Evolutionary conservation across 306 rosid genomes (phyloP).

Genomic region (Prunus salicina): DNA sequence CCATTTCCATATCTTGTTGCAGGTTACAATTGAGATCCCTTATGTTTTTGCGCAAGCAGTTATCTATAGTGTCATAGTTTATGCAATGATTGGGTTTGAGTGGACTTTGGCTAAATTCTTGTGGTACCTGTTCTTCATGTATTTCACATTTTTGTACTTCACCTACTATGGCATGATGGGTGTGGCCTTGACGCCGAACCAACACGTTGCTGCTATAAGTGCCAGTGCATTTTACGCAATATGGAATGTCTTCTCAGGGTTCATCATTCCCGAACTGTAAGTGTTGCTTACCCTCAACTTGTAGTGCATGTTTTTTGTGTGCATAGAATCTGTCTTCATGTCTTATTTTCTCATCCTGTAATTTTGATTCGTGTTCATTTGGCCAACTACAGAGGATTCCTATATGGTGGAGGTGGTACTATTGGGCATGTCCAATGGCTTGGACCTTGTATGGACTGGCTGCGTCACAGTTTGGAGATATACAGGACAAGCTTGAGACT

Average conservation of each 20-base stretch:
- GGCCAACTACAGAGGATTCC: slow-evolving; percentile 43
- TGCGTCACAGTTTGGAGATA: slow-evolving; percentile 54
- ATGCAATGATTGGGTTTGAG: slow-evolving; percentile 54
- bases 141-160: slow-evolving; percentile 39
- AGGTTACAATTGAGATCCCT: slow-evolving; percentile 46
- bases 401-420: slow-evolving; percentile 63
- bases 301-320: neutral
- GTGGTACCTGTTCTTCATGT: slow-evolving; percentile 48
- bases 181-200: slow-evolving; percentile 42
- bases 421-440: slow-evolving; percentile 48
- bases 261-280: slow-evolving; percentile 40
- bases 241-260: slow-evolving; percentile 50
- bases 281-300: slow-evolving; percentile 5
- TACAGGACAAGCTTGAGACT: slow-evolving; percentile 7
- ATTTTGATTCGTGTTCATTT: neutral
- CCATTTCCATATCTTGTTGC: neutral
- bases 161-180: slow-evolving; percentile 61
- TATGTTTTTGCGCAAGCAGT: slow-evolving; percentile 36
- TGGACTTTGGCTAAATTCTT: slow-evolving; percentile 30
- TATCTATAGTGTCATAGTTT: slow-evolving; percentile 39
- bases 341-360: neutral
- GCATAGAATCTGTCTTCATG: neutral
- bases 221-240: slow-evolving; percentile 22
- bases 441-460: slow-evolving; percentile 68
- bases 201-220: slow-evolving; percentile 21